A percentile compares a stretch with the other conserved stretches of the same genome.
phyloP scores from a whole-genome alignment of 176 grass and related monocot species.

The Dactylis glomerata region DNA sequence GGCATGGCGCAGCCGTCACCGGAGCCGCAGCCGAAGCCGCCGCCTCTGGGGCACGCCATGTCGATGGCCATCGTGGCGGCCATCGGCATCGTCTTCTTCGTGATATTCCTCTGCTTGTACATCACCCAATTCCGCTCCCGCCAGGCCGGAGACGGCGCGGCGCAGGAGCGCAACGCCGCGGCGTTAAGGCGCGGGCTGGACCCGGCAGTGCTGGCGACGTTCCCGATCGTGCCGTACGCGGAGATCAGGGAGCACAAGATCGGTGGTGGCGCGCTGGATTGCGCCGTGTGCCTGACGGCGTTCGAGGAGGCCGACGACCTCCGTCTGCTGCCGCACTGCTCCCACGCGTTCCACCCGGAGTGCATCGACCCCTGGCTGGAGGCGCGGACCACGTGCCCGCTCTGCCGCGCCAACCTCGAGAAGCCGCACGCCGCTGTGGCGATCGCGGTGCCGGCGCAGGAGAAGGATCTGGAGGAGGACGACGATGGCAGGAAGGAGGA shows the following conservation, averaged over 20 bases:
- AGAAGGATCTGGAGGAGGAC: not conserved
- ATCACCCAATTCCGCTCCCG: slow-evolving; percentile 55
- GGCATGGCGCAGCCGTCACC: not conserved
- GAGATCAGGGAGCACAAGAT: slow-evolving; percentile 73
- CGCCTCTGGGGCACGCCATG: slow-evolving; percentile 53
- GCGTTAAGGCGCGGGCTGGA: slow-evolving; percentile 53
- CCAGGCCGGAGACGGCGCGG: not conserved
- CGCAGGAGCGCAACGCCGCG: not conserved
- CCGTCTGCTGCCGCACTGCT: slow-evolving; percentile 78
- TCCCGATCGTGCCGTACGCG: slow-evolving; percentile 61
- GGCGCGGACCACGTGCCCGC: slow-evolving; percentile 65
- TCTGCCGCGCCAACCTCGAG: slow-evolving; percentile 60
- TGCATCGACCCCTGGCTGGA: slow-evolving; percentile 90
- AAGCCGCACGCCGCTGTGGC: not conserved
- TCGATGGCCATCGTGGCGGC: slow-evolving; percentile 48
- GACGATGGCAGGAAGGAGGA: slow-evolving; percentile 46
- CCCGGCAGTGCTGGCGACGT: slow-evolving; percentile 46
- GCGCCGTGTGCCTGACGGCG: slow-evolving; percentile 82
- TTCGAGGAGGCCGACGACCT: slow-evolving; percentile 88
- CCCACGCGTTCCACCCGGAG: slow-evolving; percentile 88
- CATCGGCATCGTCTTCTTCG: slow-evolving; percentile 65
- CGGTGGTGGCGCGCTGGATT: slow-evolving; percentile 61
- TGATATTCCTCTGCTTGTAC: slow-evolving; percentile 67
- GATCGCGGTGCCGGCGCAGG: slow-evolving; percentile 10
- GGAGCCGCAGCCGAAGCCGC: not conserved